Conservation (phyloP, 352 stramenopile species). For the Globisporangium alternatum region DNA sequence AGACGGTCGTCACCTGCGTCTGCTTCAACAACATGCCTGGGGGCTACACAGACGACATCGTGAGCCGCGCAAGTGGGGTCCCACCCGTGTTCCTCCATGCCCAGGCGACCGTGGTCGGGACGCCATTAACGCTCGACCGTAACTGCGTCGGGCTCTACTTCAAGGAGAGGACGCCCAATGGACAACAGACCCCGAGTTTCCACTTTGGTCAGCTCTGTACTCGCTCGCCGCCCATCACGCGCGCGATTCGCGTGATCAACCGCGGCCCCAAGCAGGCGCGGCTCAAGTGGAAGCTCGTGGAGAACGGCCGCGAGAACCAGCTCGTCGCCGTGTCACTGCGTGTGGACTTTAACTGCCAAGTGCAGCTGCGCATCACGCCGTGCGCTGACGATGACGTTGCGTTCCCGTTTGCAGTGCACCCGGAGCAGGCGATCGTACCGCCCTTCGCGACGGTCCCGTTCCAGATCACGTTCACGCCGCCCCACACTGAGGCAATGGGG, state of each 20-base stretch:
- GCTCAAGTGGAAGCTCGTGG: conserved; percentile 58
- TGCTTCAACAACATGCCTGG: conserved; percentile 84
- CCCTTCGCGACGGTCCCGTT: conserved; percentile 41
- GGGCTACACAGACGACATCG: conserved; percentile 58
- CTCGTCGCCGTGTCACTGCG: conserved; percentile 53
- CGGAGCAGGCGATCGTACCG: conserved; percentile 20
- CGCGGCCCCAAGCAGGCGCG: conserved; percentile 51
- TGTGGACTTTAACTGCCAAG: conserved; percentile 40
- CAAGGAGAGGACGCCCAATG: conserved; percentile 19
- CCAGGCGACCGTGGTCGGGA: conserved; percentile 50
- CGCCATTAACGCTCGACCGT: conserved; percentile 48
- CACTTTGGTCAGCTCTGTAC: conserved; percentile 49
- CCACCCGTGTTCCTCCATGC: conserved; percentile 65
- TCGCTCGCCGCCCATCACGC: conserved; percentile 35
- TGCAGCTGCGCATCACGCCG: conserved; percentile 46
- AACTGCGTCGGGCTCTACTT: conserved; percentile 64
- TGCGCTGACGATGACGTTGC: conserved; percentile 17
- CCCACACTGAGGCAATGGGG: neutral
- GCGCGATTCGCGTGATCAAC: conserved; percentile 64
- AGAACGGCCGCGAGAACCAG: conserved; percentile 46
- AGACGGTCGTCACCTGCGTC: conserved; percentile 43
- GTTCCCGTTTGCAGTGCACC: conserved; percentile 39
- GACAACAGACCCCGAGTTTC: conserved; percentile 30
- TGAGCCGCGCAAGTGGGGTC: conserved; percentile 42
- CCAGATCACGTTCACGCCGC: conserved; percentile 49